Evolutionary conservation across 345 rosid genomes (phyloP).

Genomic region (Erodium maritimum): DNA sequence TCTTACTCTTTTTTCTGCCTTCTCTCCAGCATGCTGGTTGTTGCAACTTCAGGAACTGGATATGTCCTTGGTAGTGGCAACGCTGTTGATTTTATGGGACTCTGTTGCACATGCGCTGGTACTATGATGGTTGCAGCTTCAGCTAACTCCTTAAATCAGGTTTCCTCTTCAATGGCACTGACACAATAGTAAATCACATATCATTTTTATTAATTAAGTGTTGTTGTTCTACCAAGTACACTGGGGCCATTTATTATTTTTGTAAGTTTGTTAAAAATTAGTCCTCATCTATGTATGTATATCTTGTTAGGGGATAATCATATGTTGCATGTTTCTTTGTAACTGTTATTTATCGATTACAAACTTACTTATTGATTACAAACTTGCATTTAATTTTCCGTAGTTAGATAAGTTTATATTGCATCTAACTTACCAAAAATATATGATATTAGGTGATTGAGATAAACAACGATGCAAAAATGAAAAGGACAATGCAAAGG

Average conservation of each 20-base stretch:
- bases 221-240: too few relatives aligned
- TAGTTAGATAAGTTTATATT: too few relatives aligned
- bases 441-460: conserved; percentile 47
- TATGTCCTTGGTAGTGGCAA: conserved; percentile 67
- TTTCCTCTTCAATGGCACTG: conserved; percentile 7
- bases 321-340: too few relatives aligned
- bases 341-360: too few relatives aligned
- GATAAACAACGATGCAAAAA: conserved; percentile 76
- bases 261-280: too few relatives aligned
- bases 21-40: conserved; percentile 69
- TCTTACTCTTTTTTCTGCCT: conserved; percentile 1
- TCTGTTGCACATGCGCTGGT: conserved; percentile 88
- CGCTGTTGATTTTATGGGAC: conserved; percentile 56
- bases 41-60: conserved; percentile 97
- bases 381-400: too few relatives aligned
- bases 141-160: conserved; percentile 95
- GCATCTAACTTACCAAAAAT: too few relatives aligned
- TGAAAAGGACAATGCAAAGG: conserved; percentile 78
- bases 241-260: too few relatives aligned
- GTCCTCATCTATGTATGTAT: too few relatives aligned
- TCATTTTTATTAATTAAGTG: background rate
- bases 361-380: too few relatives aligned
- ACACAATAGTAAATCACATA: background rate
- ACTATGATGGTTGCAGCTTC: conserved; percentile 98
- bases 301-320: too few relatives aligned